Evolutionary conservation across 2,329 filamentous ascomycete genomes (phyloP), one percentile per base, ranked within the genome.

Genomic region (Aspergillus pseudoviridinutans): DNA sequence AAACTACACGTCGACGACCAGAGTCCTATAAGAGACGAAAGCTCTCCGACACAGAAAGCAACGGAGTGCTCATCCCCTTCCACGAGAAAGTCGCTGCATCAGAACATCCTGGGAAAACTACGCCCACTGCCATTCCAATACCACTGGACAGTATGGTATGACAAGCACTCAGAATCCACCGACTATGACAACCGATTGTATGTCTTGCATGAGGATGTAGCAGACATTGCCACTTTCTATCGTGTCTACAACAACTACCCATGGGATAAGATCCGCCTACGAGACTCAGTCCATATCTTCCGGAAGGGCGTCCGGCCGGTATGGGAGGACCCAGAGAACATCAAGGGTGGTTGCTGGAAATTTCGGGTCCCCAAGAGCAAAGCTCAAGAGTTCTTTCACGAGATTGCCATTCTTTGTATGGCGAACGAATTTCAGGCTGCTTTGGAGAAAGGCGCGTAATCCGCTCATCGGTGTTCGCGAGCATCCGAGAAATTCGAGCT

Each of bases 251-350:
- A 92, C 78, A 91, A 92, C 75, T 90, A 87, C 42, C 89, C 89
- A 17, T 87, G 91, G 68, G 84, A 87, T 58, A 84, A 87, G 72
- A 86, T 92, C 74, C 87, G 87, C 74, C 86, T 89, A 79, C 86
- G 88, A 68, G 88, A 92, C 76, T 88, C 86, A 49, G 83, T 92
- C 63, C 90, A 92, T 72, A 82, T 92, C 63, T 92, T 92, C 80
- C 91, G 91, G 74, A 81, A 85, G 61, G 89, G 89, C 38, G 90
- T 91, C 74, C 84, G 83, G 61, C 89, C 89, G 56, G 79, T 91
- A 64, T 92, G 89, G 89, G 89, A 92, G 76, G 93, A 97, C 72
- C 85, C 90, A 44, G 87, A 94, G 67, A 97, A 97, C 76, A 80
- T 88, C 58, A 82, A 87, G 60, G 93, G 93, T 53, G 93, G 93